Evolutionary conservation across 768 basidiomycete species (phyloP), one percentile per base, ranked within the genome.

Genomic region (Amanita rubescens): DNA sequence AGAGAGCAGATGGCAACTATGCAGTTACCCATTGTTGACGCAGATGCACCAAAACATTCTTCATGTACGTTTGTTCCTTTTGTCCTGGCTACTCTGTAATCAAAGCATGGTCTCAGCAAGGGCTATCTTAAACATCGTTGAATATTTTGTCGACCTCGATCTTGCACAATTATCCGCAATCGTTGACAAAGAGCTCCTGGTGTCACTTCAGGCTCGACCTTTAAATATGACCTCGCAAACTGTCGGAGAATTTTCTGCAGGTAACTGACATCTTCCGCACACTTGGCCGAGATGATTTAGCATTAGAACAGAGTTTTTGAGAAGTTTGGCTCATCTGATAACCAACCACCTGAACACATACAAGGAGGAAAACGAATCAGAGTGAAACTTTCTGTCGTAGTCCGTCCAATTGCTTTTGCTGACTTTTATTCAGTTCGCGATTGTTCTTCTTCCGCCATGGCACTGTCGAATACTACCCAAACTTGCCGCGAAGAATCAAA

Each of bases 131-230:
- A 72, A 74, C 24, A 65, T 87, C 39, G 70, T 84, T 42, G 85
- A 87, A 63, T 72, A 84, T 41, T 87, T 83, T 62, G 77, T 79
- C 2, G 79, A 86, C 58, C 76, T 90, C 72, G 87, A 90, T 58
- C 69, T 86, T 10, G 84, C 80, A 5, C 71, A 76, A 12, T 61
- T 87, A 10, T 73, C 76, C 32, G 75, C 79, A 34, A 74, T 89
- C 19, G 72, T 77, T 30, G 77, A 81, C 37, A 76, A 76, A 30
- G 71, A 75, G 10, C 67, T 75, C 5, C 64, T 86, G 22, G 66
- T 72, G 2, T 74, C 74, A 0, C 72, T 85, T 50, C 62, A 70
- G 3, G 71, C 78, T 5, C 64, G 65, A 12, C 65, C 72, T 5
- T 69, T 71, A 58, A 45, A 70, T 49, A 64, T 65, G 51, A 51